A percentile compares a stretch with the other conserved stretches of the same genome.
Conservation (phyloP, 1,284 basidiomycete genomes). For the Rhizoctonia solani region DNA sequence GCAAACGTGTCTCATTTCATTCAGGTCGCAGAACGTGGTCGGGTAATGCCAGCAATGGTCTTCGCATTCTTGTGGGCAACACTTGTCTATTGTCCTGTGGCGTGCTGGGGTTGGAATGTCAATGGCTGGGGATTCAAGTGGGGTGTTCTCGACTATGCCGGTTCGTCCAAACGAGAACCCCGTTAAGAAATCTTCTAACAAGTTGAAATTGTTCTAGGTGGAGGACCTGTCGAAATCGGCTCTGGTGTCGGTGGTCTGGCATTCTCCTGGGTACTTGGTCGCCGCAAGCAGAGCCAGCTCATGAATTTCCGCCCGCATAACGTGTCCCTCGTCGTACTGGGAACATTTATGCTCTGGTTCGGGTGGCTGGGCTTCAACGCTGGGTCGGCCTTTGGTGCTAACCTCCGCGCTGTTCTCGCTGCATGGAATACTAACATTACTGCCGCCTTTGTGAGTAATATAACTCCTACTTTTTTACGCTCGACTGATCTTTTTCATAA, state of each 20-base stretch:
- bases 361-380: constrained; percentile 63
- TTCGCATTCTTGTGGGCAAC: constrained; percentile 88
- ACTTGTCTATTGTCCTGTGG: constrained; percentile 80
- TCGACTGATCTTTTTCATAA: constrained; percentile 58
- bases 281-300: constrained; percentile 76
- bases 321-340: constrained; percentile 85
- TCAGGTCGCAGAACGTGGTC: constrained; percentile 82
- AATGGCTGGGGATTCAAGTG: constrained; percentile 89
- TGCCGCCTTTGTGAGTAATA: constrained; percentile 68
- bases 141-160: constrained; percentile 88
- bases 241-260: constrained; percentile 87
- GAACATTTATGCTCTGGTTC: constrained; percentile 89
- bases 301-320: constrained; percentile 93
- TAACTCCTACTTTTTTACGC: constrained; percentile 65
- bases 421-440: constrained; percentile 88
- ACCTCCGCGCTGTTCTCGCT: constrained; percentile 84
- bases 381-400: constrained; percentile 85
- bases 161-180: constrained; percentile 45
- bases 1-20: constrained; percentile 52
- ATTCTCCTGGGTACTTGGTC: constrained; percentile 82
- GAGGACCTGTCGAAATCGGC: constrained; percentile 91
- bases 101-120: constrained; percentile 74
- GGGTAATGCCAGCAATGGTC: constrained; percentile 85
- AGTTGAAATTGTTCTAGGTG: constrained; percentile 56
- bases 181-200: not conserved